Conservation (phyloP, 2,329 filamentous ascomycete genomes). For the Lachnellula cervina region DNA sequence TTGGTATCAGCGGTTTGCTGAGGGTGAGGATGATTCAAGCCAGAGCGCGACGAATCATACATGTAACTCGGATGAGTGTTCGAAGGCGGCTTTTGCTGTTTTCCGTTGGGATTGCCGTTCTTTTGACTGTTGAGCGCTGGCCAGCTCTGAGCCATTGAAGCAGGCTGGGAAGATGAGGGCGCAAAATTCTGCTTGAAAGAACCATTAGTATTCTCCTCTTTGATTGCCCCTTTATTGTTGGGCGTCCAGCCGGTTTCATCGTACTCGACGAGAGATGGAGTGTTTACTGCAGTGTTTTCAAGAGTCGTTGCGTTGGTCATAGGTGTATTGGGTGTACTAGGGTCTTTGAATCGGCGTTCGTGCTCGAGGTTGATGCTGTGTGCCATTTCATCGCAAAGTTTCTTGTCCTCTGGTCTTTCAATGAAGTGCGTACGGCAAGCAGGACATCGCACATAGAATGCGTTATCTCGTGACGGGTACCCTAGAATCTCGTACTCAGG, state of each 20-base stretch:
- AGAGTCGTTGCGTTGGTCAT: constrained; percentile 33
- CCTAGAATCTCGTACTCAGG: constrained; percentile 48
- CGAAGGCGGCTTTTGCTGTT: too few species aligned
- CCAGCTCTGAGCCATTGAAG: too few species aligned
- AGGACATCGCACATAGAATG: constrained; percentile 49
- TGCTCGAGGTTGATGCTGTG: constrained; percentile 25
- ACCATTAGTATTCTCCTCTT: neutral
- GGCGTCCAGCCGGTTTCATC: constrained; percentile 12
- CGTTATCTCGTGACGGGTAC: constrained; percentile 38
- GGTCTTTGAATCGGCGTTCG: constrained; percentile 15
- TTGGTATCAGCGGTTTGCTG: too few species aligned
- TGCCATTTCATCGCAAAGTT: constrained; percentile 27
- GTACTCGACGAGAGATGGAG: constrained; percentile 19
- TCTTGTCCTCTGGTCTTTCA: constrained; percentile 25
- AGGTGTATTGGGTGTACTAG: constrained; percentile 14
- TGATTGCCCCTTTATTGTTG: neutral
- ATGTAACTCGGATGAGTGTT: too few species aligned
- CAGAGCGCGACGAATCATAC: too few species aligned
- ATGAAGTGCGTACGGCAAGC: constrained; percentile 38
- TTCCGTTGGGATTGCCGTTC: too few species aligned
- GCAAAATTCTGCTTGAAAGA: neutral
- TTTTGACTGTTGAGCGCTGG: too few species aligned
- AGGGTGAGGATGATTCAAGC: too few species aligned
- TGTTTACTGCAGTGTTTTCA: constrained; percentile 27
- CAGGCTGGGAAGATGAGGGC: neutral